phyloP scores from a whole-genome alignment of 2,329 filamentous ascomycete species.

The Hypomyces rosellus region DNA sequence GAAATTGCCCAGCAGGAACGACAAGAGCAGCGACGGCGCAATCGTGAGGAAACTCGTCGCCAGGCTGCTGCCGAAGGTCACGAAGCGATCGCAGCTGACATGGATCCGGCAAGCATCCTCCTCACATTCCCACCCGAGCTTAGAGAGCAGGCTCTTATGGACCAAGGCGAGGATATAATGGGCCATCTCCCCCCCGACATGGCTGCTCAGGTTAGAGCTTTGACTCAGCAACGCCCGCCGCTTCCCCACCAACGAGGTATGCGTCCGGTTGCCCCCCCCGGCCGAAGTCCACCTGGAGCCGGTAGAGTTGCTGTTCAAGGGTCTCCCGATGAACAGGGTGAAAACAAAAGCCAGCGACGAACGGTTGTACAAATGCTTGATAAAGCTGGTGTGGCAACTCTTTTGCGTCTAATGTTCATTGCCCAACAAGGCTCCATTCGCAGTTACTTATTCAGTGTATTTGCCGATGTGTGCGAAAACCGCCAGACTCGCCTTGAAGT shows the following conservation, averaged over 20 bases:
- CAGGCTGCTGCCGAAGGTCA: constrained; percentile 54
- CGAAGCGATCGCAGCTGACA: constrained; percentile 55
- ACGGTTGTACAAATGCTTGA: constrained; percentile 95
- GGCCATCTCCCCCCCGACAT: constrained; percentile 79
- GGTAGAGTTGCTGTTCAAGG: constrained; percentile 16
- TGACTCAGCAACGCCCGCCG: constrained; percentile 41
- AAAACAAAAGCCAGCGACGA: constrained; percentile 65
- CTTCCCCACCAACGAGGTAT: constrained; percentile 22
- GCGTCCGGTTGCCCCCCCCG: constrained; percentile 24
- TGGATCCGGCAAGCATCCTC: constrained; percentile 89
- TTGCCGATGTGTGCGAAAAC: constrained; percentile 90
- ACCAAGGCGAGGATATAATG: constrained; percentile 84
- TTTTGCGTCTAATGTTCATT: constrained; percentile 97
- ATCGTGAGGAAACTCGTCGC: constrained; percentile 74
- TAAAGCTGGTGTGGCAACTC: constrained; percentile 89
- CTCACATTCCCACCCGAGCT: constrained; percentile 81
- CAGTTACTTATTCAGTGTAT: constrained; percentile 75
- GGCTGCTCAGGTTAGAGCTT: constrained; percentile 74
- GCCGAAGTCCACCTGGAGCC: constrained; percentile 23
- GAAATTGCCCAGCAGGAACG: constrained; percentile 90
- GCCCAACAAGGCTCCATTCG: constrained; percentile 84
- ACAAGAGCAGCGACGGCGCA: constrained; percentile 78
- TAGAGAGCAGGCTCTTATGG: constrained; percentile 79
- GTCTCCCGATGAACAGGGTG: constrained; percentile 34
- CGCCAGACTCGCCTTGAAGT: constrained; percentile 93